Conservation (phyloP, 108 stramenopile species). For the Hondaea fermentalgiana region DNA sequence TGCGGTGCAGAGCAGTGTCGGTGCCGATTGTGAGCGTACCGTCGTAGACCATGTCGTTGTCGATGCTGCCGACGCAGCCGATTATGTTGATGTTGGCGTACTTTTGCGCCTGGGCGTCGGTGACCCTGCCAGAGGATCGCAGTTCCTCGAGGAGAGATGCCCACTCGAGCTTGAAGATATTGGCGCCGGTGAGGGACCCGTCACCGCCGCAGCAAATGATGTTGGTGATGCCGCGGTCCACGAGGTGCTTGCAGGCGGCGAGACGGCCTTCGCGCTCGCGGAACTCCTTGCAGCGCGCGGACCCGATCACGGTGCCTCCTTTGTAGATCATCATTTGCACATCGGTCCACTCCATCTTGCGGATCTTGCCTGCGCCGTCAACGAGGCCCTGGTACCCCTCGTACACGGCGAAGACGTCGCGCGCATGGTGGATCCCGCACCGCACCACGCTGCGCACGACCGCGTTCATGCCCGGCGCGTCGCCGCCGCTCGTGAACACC, state of each 20-base stretch:
- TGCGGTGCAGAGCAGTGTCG: not conserved
- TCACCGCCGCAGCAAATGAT: conserved; percentile 10
- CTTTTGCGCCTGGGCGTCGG: not conserved
- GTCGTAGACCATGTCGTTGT: conserved; percentile 11
- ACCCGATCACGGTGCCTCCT: conserved; percentile 6
- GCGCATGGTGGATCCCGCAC: not conserved
- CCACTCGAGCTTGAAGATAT: conserved; percentile 1
- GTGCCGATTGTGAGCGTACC: conserved; percentile 11
- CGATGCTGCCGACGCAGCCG: not conserved
- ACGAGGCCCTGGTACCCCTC: conserved; percentile 16
- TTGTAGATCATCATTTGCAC: conserved; percentile 9
- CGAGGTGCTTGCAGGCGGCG: not conserved
- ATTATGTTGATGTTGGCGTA: not conserved
- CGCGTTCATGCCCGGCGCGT: conserved; percentile 15
- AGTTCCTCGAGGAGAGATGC: not conserved
- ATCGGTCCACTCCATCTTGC: not conserved
- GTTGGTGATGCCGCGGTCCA: not conserved
- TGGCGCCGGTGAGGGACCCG: conserved; percentile 7
- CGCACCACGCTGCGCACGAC: not conserved
- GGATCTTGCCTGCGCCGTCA: not conserved
- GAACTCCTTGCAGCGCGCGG: not conserved
- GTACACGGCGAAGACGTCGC: not conserved
- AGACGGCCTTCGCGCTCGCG: conserved; percentile 1
- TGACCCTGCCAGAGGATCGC: not conserved
- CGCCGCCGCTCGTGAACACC: conserved; percentile 13